Evolutionary conservation across 768 basidiomycete species (phyloP), one percentile per base, ranked within the genome.

Genomic region (Clitopilus passeckerianus): DNA sequence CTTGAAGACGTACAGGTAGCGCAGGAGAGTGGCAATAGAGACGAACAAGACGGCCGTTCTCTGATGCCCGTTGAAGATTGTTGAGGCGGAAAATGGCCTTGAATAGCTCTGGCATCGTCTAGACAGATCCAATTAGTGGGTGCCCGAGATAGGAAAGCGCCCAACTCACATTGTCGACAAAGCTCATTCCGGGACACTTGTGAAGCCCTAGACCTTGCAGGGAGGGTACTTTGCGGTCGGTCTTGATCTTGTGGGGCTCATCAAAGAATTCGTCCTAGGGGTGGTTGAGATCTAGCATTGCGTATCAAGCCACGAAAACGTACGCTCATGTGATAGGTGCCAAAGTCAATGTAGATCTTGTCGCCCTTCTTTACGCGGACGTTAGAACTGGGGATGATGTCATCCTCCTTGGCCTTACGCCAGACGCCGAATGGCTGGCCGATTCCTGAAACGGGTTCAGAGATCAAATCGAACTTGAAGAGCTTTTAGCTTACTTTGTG

Each of bases 21-120:
- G 63, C 56, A 9, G 59, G 58, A 3, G 60, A 59, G 54, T 60
- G 59, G 55, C 50, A 55, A 30, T 60, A 33, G 44, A 60, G 23
- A 16, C 46, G 56, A n/a, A 60, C 59, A 18, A 63, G 35, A 2
- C 62, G 59, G 20, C 65, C 63, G 43, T 59, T 53, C 37, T 50
- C 57, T 16, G 54, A n/a, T 23, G 58, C 60, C 3, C 59, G 61
- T 34, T 57, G 57, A 15, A 66, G 57, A 20, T 54, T 46, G 34
- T 59, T 60, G 27, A 63, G 61, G 15, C 57, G 58, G 41, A 63
- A 67, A n/a, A 63, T 60, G n/a, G 61, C 59, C 37, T 61, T 64
- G 61, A 66, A 64, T 2, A 66, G 59, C 65, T 68, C 66, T 16
- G 67, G 61, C 66, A 68, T 66, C 0, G 64, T 68, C 67, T 68